phyloP scores from a whole-genome alignment of 805 yeast genomes.

The Saccharomycopsis fibuligera region DNA sequence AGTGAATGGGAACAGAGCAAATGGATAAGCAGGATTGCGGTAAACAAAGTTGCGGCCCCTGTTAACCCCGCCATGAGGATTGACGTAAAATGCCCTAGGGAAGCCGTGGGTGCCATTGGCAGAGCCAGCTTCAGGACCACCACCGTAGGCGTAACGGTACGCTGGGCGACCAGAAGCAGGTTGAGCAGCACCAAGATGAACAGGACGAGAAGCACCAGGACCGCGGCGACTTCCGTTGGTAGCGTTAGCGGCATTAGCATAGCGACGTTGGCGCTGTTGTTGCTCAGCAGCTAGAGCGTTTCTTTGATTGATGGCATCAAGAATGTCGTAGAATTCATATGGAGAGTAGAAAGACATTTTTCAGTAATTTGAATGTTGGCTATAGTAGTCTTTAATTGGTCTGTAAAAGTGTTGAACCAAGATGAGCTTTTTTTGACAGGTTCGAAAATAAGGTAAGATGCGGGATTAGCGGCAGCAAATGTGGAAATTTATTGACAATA shows the following conservation, averaged over 20 bases:
- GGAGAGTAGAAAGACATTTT: constrained; percentile 18
- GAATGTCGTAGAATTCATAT: constrained; percentile 10
- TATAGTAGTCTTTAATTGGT: too few species aligned
- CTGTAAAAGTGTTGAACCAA: too few species aligned
- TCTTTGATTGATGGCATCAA: constrained; percentile 7
- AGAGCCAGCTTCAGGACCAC: not conserved
- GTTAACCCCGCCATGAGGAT: not conserved
- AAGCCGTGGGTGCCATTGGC: not conserved
- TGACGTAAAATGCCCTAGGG: not conserved
- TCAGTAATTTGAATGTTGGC: too few species aligned
- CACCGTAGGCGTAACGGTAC: not conserved
- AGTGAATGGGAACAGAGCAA: too few species aligned
- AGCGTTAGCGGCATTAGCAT: not conserved
- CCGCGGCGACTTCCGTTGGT: too few species aligned
- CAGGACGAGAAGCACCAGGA: not conserved
- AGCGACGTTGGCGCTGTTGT: constrained; percentile 8
- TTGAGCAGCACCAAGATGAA: not conserved
- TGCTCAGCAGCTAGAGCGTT: constrained; percentile 1
- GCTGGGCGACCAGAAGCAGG: not conserved
- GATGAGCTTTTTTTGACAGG: too few species aligned
- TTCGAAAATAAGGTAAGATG: too few species aligned
- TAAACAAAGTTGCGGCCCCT: not conserved
- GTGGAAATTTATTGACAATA: too few species aligned
- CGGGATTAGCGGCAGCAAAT: not conserved
- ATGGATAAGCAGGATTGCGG: not conserved